Base-by-base conservation (phyloP, 305 asterid genomes). In the Plantago coronopus region DNA sequence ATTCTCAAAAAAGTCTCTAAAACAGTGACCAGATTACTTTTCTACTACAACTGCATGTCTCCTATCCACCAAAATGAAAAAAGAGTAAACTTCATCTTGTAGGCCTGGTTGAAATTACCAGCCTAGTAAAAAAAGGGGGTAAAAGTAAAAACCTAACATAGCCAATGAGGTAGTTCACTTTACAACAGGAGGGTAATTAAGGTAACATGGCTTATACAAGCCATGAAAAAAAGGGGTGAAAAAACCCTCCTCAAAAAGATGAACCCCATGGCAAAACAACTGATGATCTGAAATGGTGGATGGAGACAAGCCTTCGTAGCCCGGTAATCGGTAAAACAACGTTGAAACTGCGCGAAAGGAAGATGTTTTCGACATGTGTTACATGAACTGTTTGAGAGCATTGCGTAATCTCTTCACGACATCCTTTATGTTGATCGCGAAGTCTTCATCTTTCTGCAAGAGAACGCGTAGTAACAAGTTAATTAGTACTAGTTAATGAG, bases 371-470 rank as follows among this genome's bases (percentile, higher is more conserved):
- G 38, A 17, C 37, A 3, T 2, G 45, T 7, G 5, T 55, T n/a
- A 72, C 29, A 65, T 62, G 66, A 78, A 58, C 51, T 38, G 29
- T 66, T 69, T 66, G 66, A 87, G 80, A 3, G 85, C 69, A 9
- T 63, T 62, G 13, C 76, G 71, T 59, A 90, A 56, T 64, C 82
- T 83, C 64, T 68, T 74, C 71, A 75, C 79, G 2, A 77, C 46
- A 19, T 77, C 94, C 73, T 79, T 79, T 74, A 74, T 56, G 17
- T 83, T 49, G 81, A 74, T 53, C 59, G 19, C 46, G 66, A 71
- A 73, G 7, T 47, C 80, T 34, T 60, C 78, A 43, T 85, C 93
- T 81, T 73, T 87, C 97, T 89, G 94, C 78, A 78, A 19, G 68
- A 37, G 10, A 31, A 31, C 8, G 1, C 7, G 9, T 34, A 34